phyloP scores from a whole-genome alignment of 73 alveolate species.

The Uronychia binucleata region DNA sequence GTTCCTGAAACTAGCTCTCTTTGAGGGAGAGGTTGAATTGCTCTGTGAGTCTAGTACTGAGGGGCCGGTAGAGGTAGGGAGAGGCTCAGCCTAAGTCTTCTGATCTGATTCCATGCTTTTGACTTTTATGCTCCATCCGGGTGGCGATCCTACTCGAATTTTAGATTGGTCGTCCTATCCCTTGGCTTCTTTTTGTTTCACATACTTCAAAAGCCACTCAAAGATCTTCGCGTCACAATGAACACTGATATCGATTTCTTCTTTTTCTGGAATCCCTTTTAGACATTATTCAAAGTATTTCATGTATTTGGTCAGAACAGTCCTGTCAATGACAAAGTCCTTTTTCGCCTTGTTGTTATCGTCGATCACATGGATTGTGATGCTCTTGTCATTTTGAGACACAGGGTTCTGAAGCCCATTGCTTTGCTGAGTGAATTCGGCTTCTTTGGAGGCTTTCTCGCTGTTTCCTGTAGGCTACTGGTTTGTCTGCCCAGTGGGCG shows the following conservation, averaged over 20 bases:
- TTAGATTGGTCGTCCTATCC: slow-evolving; percentile 7
- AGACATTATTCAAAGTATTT: slow-evolving; percentile 59
- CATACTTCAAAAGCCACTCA: slow-evolving; percentile 69
- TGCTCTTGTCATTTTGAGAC: neutral
- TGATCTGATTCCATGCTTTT: slow-evolving; percentile 18
- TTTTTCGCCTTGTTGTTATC: slow-evolving; percentile 58
- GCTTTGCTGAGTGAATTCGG: too few relatives aligned
- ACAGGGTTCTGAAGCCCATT: too few relatives aligned
- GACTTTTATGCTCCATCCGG: slow-evolving; percentile 37
- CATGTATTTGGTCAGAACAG: slow-evolving; percentile 54
- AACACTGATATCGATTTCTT: slow-evolving; percentile 62
- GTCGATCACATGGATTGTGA: slow-evolving; percentile 75
- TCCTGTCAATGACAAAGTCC: slow-evolving; percentile 54
- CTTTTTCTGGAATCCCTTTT: slow-evolving; percentile 38
- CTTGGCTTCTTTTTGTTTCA: slow-evolving; percentile 12
- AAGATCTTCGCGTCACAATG: slow-evolving; percentile 73
- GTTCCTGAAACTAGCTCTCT: neutral
- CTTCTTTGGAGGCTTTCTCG: too few relatives aligned
- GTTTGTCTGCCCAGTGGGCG: too few relatives aligned
- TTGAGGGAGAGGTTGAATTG: neutral
- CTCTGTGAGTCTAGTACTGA: neutral
- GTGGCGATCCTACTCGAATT: neutral
- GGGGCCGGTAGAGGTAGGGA: too few relatives aligned
- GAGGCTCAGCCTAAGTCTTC: too few relatives aligned
- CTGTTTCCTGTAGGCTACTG: too few relatives aligned